These are phyloP conservation scores for Fusarium continuum DNA, from an alignment of 2,329 filamentous ascomycete genomes.

Conservation along the genomic window DNA sequence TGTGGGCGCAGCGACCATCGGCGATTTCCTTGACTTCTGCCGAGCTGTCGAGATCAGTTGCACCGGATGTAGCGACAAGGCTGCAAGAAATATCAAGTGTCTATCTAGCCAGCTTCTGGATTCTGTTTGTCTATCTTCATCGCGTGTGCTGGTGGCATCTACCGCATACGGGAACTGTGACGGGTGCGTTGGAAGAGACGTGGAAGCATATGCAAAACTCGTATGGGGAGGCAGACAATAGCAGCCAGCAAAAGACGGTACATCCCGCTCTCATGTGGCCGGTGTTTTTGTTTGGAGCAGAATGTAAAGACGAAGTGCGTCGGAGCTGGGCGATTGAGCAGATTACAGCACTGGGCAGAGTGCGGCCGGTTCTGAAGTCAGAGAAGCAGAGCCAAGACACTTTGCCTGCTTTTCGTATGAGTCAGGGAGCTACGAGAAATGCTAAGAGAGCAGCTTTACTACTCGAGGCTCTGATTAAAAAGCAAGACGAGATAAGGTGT, in stretches of 20 bases:
- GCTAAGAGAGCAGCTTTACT: not conserved
- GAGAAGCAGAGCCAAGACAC: not conserved
- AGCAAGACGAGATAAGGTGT: not conserved
- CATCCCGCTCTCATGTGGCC: conserved; percentile 2
- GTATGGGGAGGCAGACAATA: not conserved
- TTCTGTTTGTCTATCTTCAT: not conserved
- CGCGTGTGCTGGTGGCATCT: conserved; percentile 12
- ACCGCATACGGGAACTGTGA: not conserved
- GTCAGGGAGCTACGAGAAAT: conserved; percentile 1
- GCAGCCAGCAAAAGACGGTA: not conserved
- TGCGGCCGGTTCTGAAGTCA: not conserved
- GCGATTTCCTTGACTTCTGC: not conserved
- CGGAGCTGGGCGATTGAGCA: not conserved
- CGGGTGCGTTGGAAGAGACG: not conserved
- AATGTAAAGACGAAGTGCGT: not conserved
- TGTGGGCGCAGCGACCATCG: conserved; percentile 3
- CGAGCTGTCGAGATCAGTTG: not conserved
- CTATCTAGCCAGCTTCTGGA: conserved; percentile 3
- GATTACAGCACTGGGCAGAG: not conserved
- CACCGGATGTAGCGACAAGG: not conserved
- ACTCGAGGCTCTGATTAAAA: not conserved
- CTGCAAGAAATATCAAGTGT: not conserved
- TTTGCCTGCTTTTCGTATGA: not conserved
- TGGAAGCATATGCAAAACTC: conserved; percentile 1
- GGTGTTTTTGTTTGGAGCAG: not conserved